A percentile compares a stretch with the other conserved stretches of the same genome.
Conservation (phyloP, 257 asterid genomes). For the Solanum pinnatisectum region DNA sequence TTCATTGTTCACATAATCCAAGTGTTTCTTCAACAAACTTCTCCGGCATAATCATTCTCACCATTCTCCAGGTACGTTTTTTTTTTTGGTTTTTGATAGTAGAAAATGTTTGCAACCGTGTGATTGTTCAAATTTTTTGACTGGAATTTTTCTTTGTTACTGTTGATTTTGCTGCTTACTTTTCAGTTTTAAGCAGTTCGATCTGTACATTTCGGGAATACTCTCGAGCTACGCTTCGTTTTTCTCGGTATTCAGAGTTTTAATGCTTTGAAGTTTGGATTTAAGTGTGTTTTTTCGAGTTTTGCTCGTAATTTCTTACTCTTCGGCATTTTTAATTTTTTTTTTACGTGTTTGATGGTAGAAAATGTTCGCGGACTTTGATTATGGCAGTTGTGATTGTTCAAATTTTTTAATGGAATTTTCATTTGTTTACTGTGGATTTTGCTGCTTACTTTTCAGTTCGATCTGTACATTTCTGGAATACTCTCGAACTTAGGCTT, state of each 20-base stretch:
- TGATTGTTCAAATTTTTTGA: not conserved
- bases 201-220: constrained; percentile 10
- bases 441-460: not conserved
- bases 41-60: not conserved
- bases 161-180: not conserved
- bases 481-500: not conserved
- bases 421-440: not conserved
- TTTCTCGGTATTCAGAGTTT: not conserved
- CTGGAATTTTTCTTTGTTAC: not conserved
- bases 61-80: not conserved
- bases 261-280: not conserved
- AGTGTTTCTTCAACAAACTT: not conserved
- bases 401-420: not conserved
- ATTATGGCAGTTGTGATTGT: not conserved
- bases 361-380: not conserved
- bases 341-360: not conserved
- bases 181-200: not conserved
- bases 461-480: constrained; percentile 15
- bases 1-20: not conserved
- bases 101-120: not conserved
- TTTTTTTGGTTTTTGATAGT: not conserved
- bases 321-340: not conserved
- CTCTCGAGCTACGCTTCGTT: not conserved
- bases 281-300: not conserved
- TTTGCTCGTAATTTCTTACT: not conserved